These are phyloP conservation scores for Telopea speciosissima DNA, from an alignment of 177 flowering plant genomes.

Conservation along the genomic window DNA sequence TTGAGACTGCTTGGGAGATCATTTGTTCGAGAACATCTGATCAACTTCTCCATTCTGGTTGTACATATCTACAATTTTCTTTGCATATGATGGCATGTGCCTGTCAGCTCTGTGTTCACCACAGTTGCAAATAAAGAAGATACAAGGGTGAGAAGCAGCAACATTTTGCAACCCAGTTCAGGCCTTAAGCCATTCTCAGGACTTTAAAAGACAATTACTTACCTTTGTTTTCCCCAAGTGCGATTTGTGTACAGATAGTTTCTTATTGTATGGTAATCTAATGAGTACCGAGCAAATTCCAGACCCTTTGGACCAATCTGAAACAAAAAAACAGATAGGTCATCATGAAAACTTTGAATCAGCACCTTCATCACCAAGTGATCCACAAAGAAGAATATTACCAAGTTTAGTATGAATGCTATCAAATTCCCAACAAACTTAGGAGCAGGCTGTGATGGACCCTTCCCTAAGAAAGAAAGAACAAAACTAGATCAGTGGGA, in stretches of 20 bases:
- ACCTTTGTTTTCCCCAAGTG: conserved; percentile 83
- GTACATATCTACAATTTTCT: conserved; percentile 78
- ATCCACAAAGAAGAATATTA: conserved; percentile 22
- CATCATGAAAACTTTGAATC: conserved; percentile 1
- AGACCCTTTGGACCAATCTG: conserved; percentile 98
- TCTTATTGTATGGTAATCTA: conserved; percentile 93
- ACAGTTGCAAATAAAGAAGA: conserved; percentile 3
- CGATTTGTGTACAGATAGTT: conserved; percentile 80
- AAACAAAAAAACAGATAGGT: conserved; percentile 10
- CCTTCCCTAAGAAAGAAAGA: conserved; percentile 48
- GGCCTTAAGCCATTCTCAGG: not conserved
- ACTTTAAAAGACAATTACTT: not conserved
- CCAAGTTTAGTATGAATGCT: conserved; percentile 80
- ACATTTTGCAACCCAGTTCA: not conserved
- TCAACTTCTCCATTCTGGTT: conserved; percentile 79
- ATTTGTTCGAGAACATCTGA: conserved; percentile 53
- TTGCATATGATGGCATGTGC: conserved; percentile 89
- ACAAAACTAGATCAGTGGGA: conserved; percentile 4
- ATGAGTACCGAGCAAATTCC: conserved; percentile 93
- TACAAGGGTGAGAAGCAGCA: too few species aligned
- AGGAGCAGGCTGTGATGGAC: conserved; percentile 88
- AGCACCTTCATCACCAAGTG: not conserved
- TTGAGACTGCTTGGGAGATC: conserved; percentile 2
- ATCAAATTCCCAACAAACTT: conserved; percentile 77
- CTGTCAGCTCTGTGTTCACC: conserved; percentile 60